A percentile compares a stretch with the other conserved stretches of the same genome.
These are phyloP conservation scores for Rhinocladiella mackenziei DNA, from an alignment of 2,329 filamentous ascomycete species.

Conservation along the genomic window DNA sequence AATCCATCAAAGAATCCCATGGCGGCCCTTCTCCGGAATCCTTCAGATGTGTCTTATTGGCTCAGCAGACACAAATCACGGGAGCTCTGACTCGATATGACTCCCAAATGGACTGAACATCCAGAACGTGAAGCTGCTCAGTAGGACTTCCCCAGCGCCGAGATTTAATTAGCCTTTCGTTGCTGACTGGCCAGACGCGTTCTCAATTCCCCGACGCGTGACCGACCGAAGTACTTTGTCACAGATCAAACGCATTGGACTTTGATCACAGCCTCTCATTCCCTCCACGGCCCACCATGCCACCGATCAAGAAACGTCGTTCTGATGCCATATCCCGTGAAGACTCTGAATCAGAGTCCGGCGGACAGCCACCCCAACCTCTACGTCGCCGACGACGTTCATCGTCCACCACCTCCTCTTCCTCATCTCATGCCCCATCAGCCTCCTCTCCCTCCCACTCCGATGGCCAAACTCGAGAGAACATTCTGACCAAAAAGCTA, in stretches of 20 bases:
- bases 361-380: neutral
- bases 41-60: neutral
- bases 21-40: neutral
- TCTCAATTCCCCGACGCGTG: too few relatives aligned
- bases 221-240: too few relatives aligned
- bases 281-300: constrained; percentile 18
- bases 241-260: too few relatives aligned
- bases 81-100: neutral
- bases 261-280: neutral
- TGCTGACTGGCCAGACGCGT: too few relatives aligned
- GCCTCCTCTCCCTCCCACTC: constrained; percentile 9
- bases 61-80: neutral
- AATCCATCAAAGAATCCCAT: too few relatives aligned
- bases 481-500: constrained; percentile 56
- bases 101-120: neutral
- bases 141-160: too few relatives aligned
- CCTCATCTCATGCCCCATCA: constrained; percentile 9
- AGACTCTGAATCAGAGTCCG: constrained; percentile 16
- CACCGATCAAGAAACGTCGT: constrained; percentile 24
- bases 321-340: constrained; percentile 27
- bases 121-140: neutral
- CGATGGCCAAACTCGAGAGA: constrained; percentile 25
- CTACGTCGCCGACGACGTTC: constrained; percentile 21
- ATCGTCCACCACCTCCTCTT: constrained; percentile 9
- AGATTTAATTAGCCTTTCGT: too few relatives aligned